These are phyloP conservation scores for Amanita rimosa DNA, from an alignment of 768 basidiomycete genomes.

Conservation along the genomic window DNA sequence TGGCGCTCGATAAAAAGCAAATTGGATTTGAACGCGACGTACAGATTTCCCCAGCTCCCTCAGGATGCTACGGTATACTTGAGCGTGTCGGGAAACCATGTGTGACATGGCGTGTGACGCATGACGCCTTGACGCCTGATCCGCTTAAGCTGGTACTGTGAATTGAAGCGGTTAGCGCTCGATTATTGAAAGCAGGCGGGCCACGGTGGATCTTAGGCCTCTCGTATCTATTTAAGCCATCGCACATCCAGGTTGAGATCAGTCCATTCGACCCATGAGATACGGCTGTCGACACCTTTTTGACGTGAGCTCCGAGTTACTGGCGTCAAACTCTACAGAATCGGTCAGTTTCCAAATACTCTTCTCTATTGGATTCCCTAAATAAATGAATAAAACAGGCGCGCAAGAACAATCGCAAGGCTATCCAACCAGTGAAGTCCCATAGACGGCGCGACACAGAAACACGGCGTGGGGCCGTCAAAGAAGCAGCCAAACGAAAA, in stretches of 20 bases:
- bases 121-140: too few species aligned
- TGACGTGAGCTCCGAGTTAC: background rate
- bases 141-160: background rate
- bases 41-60: conserved; percentile 46
- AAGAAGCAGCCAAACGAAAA: conserved; percentile 16
- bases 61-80: conserved; percentile 39
- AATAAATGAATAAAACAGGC: background rate
- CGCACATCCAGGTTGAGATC: background rate
- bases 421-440: background rate
- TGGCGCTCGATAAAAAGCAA: conserved; percentile 4
- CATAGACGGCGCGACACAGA: background rate
- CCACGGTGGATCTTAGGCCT: background rate
- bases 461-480: conserved; percentile 6
- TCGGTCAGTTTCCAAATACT: background rate
- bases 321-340: background rate
- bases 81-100: conserved; percentile 22
- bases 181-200: conserved; percentile 3
- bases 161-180: background rate
- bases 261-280: background rate
- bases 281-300: background rate
- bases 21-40: conserved; percentile 9
- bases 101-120: background rate
- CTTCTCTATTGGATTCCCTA: background rate
- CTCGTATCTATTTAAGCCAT: background rate
- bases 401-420: background rate